A percentile compares a stretch with the other conserved stretches of the same genome.
Conservation (phyloP, 148 eudicot species). For the Spergularia marina region DNA sequence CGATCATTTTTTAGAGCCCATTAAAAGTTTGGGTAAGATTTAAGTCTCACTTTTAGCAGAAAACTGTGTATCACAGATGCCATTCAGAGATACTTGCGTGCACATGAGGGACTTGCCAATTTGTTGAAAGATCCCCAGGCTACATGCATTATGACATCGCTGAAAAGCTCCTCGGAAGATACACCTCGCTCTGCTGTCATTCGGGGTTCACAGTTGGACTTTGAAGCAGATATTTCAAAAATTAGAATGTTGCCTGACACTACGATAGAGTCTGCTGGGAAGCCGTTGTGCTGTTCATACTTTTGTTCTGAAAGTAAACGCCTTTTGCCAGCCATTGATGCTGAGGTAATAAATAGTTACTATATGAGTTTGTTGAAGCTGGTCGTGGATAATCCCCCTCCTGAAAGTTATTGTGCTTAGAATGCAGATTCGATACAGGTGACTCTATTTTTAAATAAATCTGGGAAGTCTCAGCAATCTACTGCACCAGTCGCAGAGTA, state of each 20-base stretch:
- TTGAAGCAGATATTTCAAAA: slow-evolving; percentile 33
- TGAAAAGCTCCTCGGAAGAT: slow-evolving; percentile 35
- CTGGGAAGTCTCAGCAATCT: slow-evolving; percentile 45
- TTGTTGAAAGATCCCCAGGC: slow-evolving; percentile 61
- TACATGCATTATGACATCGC: slow-evolving; percentile 52
- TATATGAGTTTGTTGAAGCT: background rate
- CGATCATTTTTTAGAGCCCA: background rate
- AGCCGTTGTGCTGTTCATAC: slow-evolving; percentile 43
- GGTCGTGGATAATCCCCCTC: slow-evolving; percentile 8
- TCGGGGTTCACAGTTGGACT: slow-evolving; percentile 59
- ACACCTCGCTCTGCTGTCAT: slow-evolving; percentile 48
- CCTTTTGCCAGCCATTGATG: slow-evolving; percentile 29
- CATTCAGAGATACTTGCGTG: slow-evolving; percentile 40
- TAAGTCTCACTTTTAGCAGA: slow-evolving; percentile 10
- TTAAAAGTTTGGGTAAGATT: background rate
- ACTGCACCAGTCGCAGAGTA: slow-evolving; percentile 68
- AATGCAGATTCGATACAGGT: slow-evolving; percentile 85
- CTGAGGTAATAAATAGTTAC: slow-evolving; percentile 55
- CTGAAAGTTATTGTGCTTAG: slow-evolving; percentile 47
- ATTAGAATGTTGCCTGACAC: slow-evolving; percentile 28
- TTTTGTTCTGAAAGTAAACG: slow-evolving; percentile 49
- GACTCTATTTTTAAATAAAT: slow-evolving; percentile 51
- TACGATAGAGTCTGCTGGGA: slow-evolving; percentile 33
- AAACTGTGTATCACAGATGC: slow-evolving; percentile 46
- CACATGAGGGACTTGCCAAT: slow-evolving; percentile 48